phyloP scores from a whole-genome alignment of 2,329 filamentous ascomycete species.

The Trichoderma brevicompactum region DNA sequence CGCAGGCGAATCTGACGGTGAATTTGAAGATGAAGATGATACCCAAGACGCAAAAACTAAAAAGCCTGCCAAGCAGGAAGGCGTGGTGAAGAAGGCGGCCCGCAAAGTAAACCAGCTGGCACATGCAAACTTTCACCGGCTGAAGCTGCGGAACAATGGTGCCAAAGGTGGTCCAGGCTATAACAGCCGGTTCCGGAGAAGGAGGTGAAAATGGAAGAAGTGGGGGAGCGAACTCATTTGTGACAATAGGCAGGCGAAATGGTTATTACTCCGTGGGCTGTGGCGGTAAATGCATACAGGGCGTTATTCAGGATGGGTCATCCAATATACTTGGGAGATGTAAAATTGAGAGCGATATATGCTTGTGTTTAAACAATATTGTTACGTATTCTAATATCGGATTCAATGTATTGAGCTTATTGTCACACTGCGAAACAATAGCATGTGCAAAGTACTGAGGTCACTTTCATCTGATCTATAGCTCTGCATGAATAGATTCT shows the following conservation, averaged over 20 bases:
- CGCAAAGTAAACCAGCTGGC: conserved; percentile 68
- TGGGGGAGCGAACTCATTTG: not conserved
- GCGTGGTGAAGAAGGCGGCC: conserved; percentile 54
- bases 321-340: not conserved
- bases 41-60: conserved; percentile 29
- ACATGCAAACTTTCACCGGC: conserved; percentile 67
- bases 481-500: too few relatives aligned
- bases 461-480: too few relatives aligned
- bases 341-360: not conserved
- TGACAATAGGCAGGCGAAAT: not conserved
- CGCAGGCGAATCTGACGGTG: conserved; percentile 30
- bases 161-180: conserved; percentile 64
- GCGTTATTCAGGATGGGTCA: conserved; percentile 21
- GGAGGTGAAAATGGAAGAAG: conserved; percentile 36
- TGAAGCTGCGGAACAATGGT: conserved; percentile 66
- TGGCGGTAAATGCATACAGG: conserved; percentile 16
- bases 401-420: not conserved
- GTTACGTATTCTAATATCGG: too few relatives aligned
- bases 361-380: not conserved
- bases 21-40: conserved; percentile 32
- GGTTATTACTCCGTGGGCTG: conserved; percentile 7
- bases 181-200: conserved; percentile 62
- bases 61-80: conserved; percentile 43
- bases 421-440: not conserved
- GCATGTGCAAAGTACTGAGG: too few relatives aligned